These are phyloP conservation scores for Trametes cingulata DNA, from an alignment of 768 basidiomycete genomes.

Conservation along the genomic window DNA sequence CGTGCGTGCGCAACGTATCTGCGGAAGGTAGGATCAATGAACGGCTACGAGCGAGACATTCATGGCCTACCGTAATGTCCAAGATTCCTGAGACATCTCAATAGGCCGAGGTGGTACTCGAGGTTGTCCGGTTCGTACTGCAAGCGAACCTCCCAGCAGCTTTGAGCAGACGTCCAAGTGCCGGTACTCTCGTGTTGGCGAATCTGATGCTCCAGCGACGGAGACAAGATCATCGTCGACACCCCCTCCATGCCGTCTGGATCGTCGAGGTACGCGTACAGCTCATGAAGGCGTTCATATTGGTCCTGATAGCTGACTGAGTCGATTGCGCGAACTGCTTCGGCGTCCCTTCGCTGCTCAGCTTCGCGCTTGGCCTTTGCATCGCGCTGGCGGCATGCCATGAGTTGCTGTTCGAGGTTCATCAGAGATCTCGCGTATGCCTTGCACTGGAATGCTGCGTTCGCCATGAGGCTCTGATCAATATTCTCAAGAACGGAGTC, in stretches of 20 bases:
- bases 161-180: conserved; percentile 96
- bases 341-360: neutral
- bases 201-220: conserved; percentile 93
- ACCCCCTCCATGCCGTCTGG: conserved; percentile 99
- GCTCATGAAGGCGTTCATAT: conserved; percentile 92
- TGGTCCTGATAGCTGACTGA: conserved; percentile 57
- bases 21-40: conserved; percentile 12
- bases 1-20: conserved; percentile 96
- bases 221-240: conserved; percentile 83
- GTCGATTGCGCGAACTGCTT: conserved; percentile 30
- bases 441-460: conserved; percentile 92
- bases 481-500: conserved; percentile 84
- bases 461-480: conserved; percentile 85
- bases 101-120: conserved; percentile 83
- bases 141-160: conserved; percentile 96
- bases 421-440: conserved; percentile 92
- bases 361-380: conserved; percentile 35
- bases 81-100: conserved; percentile 89
- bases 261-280: conserved; percentile 94
- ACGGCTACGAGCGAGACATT: neutral
- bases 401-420: conserved; percentile 88
- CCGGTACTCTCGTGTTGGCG: conserved; percentile 97
- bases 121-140: conserved; percentile 90
- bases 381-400: conserved; percentile 41
- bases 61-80: conserved; percentile 87